phyloP scores from a whole-genome alignment of 2,329 filamentous ascomycete species.

The Moelleriella libera region DNA sequence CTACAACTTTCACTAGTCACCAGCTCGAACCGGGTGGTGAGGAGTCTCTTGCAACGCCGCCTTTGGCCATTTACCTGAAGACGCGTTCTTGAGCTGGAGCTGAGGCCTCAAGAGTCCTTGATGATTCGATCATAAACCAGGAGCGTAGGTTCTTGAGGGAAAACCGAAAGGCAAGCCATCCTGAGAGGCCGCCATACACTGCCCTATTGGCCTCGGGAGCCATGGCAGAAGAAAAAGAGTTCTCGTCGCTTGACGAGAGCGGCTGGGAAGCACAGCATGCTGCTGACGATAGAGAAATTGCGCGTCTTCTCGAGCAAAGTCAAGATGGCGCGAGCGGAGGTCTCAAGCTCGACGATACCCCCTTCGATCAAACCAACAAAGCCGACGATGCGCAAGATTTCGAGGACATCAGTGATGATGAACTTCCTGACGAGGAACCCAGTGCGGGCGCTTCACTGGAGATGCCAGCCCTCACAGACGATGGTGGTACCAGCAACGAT shows the following conservation, averaged over 20 bases:
- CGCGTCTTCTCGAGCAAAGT: slow-evolving; percentile 27
- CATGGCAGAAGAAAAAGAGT: slow-evolving; percentile 19
- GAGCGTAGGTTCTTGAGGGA: slow-evolving; percentile 2
- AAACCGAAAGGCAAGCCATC: background rate
- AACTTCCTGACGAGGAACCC: slow-evolving; percentile 66
- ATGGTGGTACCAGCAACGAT: slow-evolving; percentile 45
- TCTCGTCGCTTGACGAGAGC: slow-evolving; percentile 19
- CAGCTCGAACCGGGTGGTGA: no score
- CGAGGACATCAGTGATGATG: slow-evolving; percentile 83
- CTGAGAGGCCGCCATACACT: background rate
- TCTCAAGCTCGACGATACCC: slow-evolving; percentile 26
- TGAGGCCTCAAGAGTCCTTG: no score
- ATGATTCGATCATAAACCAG: no score
- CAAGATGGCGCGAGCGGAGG: slow-evolving; percentile 23
- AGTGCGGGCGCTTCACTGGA: slow-evolving; percentile 27
- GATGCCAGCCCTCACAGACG: slow-evolving; percentile 41
- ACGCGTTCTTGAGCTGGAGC: no score
- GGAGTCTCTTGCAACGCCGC: no score
- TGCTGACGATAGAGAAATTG: slow-evolving; percentile 33
- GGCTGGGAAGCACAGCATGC: slow-evolving; percentile 29
- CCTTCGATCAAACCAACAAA: slow-evolving; percentile 59
- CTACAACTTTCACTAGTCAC: no score
- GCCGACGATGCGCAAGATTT: slow-evolving; percentile 86
- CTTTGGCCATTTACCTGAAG: no score
- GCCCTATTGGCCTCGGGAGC: slow-evolving; percentile 2